Base-by-base conservation (phyloP, 306 rosid species). In the Erythrophleum fordii region DNA sequence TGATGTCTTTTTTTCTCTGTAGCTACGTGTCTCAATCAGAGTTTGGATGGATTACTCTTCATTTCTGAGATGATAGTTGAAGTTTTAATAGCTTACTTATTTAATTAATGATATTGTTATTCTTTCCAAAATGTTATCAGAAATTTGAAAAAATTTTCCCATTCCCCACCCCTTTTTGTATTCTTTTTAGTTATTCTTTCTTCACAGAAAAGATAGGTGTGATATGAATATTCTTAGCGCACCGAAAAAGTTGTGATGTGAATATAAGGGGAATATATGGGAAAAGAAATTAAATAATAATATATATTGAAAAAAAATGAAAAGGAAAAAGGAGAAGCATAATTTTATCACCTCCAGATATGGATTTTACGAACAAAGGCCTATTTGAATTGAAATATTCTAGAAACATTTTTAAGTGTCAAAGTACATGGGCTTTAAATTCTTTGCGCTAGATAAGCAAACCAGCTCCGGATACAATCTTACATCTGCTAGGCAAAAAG, bases 401-500 rank as follows among this genome's bases (percentile, higher is more conserved):
- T 73, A 20, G 66, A 73, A 34, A 34, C 29, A 60, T 23, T 48
- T 59, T 56, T 16, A 44, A 37, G 11, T 49, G 66, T 12, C 52
- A 31, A 75, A 46, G 74, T 69, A 37, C 77, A 45, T 60, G 20
- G 8, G 35, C 61, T 42, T 49, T 31, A 58, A 62, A 61, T 29
- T 73, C 49, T 46, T 17, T 77, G 69, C 60, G 71, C 8, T 51
- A 31, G 70, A 53, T 39, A 83, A 52, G 22, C 75, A 58, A 26
- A 49, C 26, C 69, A 34, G 23, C 58, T 61, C 53, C 77, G 35
- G 16, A 62, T 26, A 28, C 17, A 8, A n/a, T 62, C 41, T 25
- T 73, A 25, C 31, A 69, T 82, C 69, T 59, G 6, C 28, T 61
- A 39, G 83, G 76, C 72, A 77, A 74, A 61, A 73, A 70, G 80